A percentile compares a stretch with the other conserved stretches of the same genome.
Conservation (phyloP, 2,329 filamentous ascomycete species). For the Blumeria graminis region DNA sequence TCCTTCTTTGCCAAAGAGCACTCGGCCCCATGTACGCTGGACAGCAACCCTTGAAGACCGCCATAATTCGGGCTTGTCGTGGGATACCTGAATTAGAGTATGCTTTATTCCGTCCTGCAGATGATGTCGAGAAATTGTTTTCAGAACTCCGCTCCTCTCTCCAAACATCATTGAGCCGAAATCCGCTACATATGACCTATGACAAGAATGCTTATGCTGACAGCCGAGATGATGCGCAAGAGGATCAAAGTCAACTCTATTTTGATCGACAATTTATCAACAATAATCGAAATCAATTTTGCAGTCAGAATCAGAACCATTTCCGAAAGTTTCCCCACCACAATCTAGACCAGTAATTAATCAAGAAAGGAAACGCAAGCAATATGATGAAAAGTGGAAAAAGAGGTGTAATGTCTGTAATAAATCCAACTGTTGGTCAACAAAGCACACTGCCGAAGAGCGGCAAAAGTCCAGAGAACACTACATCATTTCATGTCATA, state of each 20-base stretch:
- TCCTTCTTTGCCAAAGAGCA: background rate
- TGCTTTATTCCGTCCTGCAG: background rate
- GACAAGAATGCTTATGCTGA: background rate
- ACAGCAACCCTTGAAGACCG: background rate
- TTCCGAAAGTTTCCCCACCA: background rate
- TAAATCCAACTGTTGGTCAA: background rate
- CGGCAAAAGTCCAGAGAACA: background rate
- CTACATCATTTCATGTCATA: background rate
- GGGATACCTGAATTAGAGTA: background rate
- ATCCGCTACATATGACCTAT: background rate
- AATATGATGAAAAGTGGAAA: background rate
- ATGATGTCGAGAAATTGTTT: background rate
- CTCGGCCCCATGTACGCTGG: background rate
- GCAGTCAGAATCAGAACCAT: background rate
- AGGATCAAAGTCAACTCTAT: background rate
- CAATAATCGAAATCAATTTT: background rate
- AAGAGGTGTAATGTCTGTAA: background rate
- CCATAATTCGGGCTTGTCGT: background rate
- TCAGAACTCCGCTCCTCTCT: background rate
- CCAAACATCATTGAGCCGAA: background rate
- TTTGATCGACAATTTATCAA: background rate
- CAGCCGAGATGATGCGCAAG: background rate
- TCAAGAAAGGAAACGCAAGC: background rate
- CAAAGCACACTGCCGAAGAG: background rate
- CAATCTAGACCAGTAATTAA: background rate